Percentiles rank a stretch among this genome's conserved stretches.
Evolutionary conservation across 1,284 basidiomycete species (phyloP).

Genomic region (Cryptococcus depauperatus): DNA sequence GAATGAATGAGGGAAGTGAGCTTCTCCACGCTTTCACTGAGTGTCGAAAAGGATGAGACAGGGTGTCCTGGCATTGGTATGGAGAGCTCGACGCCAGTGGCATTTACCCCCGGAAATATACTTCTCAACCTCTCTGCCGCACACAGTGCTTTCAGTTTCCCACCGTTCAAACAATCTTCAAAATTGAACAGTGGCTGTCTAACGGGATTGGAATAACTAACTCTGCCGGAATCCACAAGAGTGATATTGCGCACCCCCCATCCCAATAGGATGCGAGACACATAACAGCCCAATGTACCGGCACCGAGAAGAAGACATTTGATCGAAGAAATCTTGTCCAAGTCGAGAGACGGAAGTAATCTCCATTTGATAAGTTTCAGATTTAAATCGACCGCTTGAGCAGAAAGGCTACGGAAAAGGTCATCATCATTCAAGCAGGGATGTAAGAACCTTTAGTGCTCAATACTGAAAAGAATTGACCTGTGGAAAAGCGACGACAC

Average conservation of each 20-base stretch:
- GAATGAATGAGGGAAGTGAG: conserved; percentile 70
- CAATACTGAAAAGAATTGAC: not conserved
- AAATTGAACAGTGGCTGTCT: conserved; percentile 94
- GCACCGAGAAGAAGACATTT: conserved; percentile 83
- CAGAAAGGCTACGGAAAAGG: conserved; percentile 59
- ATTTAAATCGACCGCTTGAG: conserved; percentile 94
- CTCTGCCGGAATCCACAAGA: conserved; percentile 78
- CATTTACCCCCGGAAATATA: conserved; percentile 89
- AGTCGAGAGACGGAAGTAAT: conserved; percentile 77
- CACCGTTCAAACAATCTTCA: conserved; percentile 85
- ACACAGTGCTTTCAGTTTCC: conserved; percentile 84
- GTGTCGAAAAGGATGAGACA: conserved; percentile 52
- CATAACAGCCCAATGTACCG: conserved; percentile 94
- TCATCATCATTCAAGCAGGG: not conserved
- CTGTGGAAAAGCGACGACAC: not conserved
- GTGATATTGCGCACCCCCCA: conserved; percentile 95
- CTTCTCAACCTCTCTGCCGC: conserved; percentile 79
- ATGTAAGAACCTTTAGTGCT: too few species aligned
- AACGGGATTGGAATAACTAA: conserved; percentile 95
- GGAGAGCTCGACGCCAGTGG: conserved; percentile 63
- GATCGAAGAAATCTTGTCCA: conserved; percentile 75
- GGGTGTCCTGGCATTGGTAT: conserved; percentile 99
- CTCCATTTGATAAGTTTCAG: conserved; percentile 98
- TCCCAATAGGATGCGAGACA: conserved; percentile 79
- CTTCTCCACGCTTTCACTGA: conserved; percentile 53